Evolutionary conservation across 257 asterid species (phyloP).

Genomic region (Rhazya stricta): DNA sequence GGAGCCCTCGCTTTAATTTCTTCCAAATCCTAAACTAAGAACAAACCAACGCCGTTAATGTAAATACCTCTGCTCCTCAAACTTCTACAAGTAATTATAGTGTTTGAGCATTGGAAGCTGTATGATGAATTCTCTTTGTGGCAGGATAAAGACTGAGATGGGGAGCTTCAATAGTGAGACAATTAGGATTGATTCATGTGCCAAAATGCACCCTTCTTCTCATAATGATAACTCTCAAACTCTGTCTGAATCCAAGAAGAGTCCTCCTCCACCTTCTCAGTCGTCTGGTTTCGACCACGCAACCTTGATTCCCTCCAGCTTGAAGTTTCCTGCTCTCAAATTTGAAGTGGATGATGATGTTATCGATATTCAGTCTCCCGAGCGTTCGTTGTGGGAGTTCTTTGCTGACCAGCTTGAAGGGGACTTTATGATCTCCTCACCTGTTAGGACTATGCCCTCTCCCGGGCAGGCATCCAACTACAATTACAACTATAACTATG

Average conservation of each 20-base stretch:
- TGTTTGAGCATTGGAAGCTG: background rate
- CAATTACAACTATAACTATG: constrained; percentile 15
- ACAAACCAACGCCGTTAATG: background rate
- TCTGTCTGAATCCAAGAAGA: constrained; percentile 20
- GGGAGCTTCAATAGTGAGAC: constrained; percentile 26
- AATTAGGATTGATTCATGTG: constrained; percentile 21
- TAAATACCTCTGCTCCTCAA: background rate
- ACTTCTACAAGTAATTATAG: no score
- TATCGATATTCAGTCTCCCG: constrained; percentile 56
- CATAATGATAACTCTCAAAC: constrained; percentile 17
- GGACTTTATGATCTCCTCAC: constrained; percentile 82
- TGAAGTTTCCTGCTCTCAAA: constrained; percentile 33
- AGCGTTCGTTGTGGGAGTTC: constrained; percentile 58
- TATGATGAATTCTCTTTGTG: constrained; percentile 28
- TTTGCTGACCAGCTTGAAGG: constrained; percentile 56
- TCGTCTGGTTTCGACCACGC: constrained; percentile 27
- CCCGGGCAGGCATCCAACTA: constrained; percentile 25
- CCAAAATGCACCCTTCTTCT: constrained; percentile 27
- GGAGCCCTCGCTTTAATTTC: constrained; percentile 24
- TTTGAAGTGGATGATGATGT: constrained; percentile 34
- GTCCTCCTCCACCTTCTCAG: constrained; percentile 3
- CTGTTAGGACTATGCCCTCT: constrained; percentile 45
- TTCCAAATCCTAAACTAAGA: background rate
- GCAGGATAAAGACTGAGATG: constrained; percentile 32
- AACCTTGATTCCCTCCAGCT: constrained; percentile 15